Base-by-base conservation (phyloP, 495 filamentous ascomycete species). In the Lophiostoma macrostomum region DNA sequence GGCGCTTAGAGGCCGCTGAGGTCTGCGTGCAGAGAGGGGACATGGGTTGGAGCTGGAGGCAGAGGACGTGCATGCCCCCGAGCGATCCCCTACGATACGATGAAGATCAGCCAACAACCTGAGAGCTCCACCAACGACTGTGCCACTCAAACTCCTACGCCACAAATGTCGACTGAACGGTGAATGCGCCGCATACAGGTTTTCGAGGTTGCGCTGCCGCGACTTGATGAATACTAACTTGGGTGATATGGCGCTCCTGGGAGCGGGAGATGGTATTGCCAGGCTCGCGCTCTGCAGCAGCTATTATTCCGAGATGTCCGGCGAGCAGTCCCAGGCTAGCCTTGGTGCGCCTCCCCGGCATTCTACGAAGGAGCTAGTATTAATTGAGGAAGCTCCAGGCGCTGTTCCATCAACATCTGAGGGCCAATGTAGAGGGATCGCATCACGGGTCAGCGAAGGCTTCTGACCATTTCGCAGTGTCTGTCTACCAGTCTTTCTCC, bases 211-310 rank as follows among this genome's bases (percentile, higher is more conserved):
- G 20, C 23, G 23, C 12, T 20, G 56, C 35, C 56, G 38, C 47
- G 48, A 35, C 48, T 58, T 58, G 48, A 60, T 60, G 56, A 60
- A 49, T 48, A 51, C 22, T 42, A 56, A 42, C 43, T 60, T 48
- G 49, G 40, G 12, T 31, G 36, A 25, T 54, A 60, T 53, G 35
- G 44, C 37, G 49, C 38, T n/a, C 54, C 54, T 51, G 45, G 54
- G 46, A 51, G 37, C 22, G 36, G 46, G 39, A 12, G 29, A 12
- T 57, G n/a, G 46, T 40, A 50, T 36, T n/a, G 34, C 55, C 55
- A 39, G 55, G 55, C 56, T 54, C 56, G 24, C 23, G 27, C 11
- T 48, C 40, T 52, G 56, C 50, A 50, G 24, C 20, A 23, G 29
- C 38, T 13, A 22, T n/a, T n/a, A 51, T 50, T 45, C 58, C 51